A percentile compares a stretch with the other conserved stretches of the same genome.
Conservation (phyloP, 495 filamentous ascomycete genomes). For the Xanthoparmelia taractica region DNA sequence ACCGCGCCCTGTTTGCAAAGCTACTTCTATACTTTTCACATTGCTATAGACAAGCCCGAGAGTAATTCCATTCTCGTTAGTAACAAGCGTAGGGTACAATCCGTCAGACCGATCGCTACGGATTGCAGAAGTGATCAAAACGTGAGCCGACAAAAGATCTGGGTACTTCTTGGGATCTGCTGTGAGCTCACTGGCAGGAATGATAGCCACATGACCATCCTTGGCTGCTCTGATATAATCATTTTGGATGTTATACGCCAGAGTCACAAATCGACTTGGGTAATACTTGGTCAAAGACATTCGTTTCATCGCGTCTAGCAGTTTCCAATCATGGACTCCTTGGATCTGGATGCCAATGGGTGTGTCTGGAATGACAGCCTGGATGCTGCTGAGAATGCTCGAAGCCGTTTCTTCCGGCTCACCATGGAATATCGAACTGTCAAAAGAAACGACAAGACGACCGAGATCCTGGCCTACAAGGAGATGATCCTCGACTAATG, state of each 20-base stretch:
- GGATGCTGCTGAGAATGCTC: conserved; percentile 44
- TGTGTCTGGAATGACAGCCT: conserved; percentile 46
- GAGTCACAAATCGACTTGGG: conserved; percentile 31
- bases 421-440: conserved; percentile 31
- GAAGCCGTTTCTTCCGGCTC: conserved; percentile 30
- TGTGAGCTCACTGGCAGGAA: conserved; percentile 64
- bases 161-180: conserved; percentile 48
- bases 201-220: conserved; percentile 62
- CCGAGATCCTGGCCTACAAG: conserved; percentile 26
- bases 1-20: conserved; percentile 75
- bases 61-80: conserved; percentile 76
- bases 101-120: conserved; percentile 79
- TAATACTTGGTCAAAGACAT: conserved; percentile 38
- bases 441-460: conserved; percentile 24
- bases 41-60: conserved; percentile 92
- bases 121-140: conserved; percentile 59
- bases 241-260: conserved; percentile 26
- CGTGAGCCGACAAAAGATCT: conserved; percentile 56
- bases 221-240: conserved; percentile 41
- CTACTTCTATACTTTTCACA: conserved; percentile 78
- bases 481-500: conserved; percentile 35
- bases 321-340: conserved; percentile 32
- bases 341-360: conserved; percentile 45
- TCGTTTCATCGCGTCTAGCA: conserved; percentile 22
- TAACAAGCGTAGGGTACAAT: conserved; percentile 78